Evolutionary conservation across 1,284 basidiomycete genomes (phyloP), one percentile per base, ranked within the genome.

Genomic region (Abortiporus biennis): DNA sequence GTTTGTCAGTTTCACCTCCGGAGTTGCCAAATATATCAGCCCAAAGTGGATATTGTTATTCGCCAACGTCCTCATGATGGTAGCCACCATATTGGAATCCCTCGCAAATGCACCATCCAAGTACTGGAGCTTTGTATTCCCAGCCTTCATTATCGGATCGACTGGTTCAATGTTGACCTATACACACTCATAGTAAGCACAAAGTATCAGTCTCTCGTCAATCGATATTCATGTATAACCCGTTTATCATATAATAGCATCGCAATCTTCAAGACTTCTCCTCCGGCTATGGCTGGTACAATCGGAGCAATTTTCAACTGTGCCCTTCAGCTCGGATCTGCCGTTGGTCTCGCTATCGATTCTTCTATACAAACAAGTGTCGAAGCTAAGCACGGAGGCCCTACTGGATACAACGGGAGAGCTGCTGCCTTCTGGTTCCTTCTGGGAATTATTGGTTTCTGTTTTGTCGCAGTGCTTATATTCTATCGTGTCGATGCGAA

Each of bases 81-180:
- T 56, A 6, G 61, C 59, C 4, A 69, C 63, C 1, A 40, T 61
- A 15, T 49, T 71, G 2, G 48, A 72, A 19, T 62, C 64, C 3
- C 53, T 64, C 31, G 62, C 58, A 1, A 59, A 69, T 27, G 40
- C 49, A 1, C 52, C 57, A 9, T 54, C 57, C 11, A 49, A 56
- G 13, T 73, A 72, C 50, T 73, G 63, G 64, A 44, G 45, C 1
- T 58, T 58, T 35, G 54, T 59, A 25, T 67, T 74, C 47, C 70
- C 72, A 4, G 70, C 59, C 8, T 63, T 71, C 42, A 38, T 54
- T 17, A 29, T 72, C n/a, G 71, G 70, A 24, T 59, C 65, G 3
- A 53, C 59, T 4, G 71, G 71, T 2, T 45, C 43, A 3, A 50
- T 51, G 45, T 5, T 51, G 36, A 48, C 36, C 9, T 54, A 49